These are phyloP conservation scores for Stentor coeruleus DNA, from an alignment of 73 alveolate species.

Conservation along the genomic window DNA sequence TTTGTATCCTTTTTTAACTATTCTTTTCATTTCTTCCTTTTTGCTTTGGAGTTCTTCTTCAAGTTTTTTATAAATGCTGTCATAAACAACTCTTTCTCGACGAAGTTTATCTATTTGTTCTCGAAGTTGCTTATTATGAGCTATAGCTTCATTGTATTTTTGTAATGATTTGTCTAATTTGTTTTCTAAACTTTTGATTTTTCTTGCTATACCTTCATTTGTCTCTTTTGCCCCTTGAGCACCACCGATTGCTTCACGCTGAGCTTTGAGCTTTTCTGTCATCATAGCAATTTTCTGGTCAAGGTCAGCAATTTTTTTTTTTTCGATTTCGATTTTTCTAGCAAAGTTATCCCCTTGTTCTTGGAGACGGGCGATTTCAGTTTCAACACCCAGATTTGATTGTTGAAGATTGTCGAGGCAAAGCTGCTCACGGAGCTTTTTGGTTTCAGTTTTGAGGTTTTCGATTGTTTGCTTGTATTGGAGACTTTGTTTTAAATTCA, in stretches of 20 bases:
- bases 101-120: slow-evolving; percentile 71
- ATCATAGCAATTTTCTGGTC: background rate
- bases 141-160: slow-evolving; percentile 62
- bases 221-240: slow-evolving; percentile 26
- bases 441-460: slow-evolving; percentile 16
- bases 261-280: slow-evolving; percentile 20
- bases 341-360: slow-evolving; percentile 67
- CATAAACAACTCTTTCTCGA: slow-evolving; percentile 57
- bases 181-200: slow-evolving; percentile 75
- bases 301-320: slow-evolving; percentile 40
- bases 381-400: slow-evolving; percentile 20
- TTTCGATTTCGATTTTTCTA: slow-evolving; percentile 64
- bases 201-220: slow-evolving; percentile 28
- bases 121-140: slow-evolving; percentile 56
- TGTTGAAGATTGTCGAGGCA: slow-evolving; percentile 13
- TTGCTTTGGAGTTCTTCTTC: slow-evolving; percentile 43
- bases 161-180: slow-evolving; percentile 67
- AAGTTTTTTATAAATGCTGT: slow-evolving; percentile 35
- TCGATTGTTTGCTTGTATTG: slow-evolving; percentile 28
- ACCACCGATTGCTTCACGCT: slow-evolving; percentile 25
- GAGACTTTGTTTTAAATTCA: background rate
- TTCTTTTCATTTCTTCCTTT: slow-evolving; percentile 38
- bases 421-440: slow-evolving; percentile 22
- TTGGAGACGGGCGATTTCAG: slow-evolving; percentile 62
- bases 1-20: slow-evolving; percentile 40